Base-by-base conservation (phyloP, 192 early-diverging fungal species). In the Backusella morwellensis region DNA sequence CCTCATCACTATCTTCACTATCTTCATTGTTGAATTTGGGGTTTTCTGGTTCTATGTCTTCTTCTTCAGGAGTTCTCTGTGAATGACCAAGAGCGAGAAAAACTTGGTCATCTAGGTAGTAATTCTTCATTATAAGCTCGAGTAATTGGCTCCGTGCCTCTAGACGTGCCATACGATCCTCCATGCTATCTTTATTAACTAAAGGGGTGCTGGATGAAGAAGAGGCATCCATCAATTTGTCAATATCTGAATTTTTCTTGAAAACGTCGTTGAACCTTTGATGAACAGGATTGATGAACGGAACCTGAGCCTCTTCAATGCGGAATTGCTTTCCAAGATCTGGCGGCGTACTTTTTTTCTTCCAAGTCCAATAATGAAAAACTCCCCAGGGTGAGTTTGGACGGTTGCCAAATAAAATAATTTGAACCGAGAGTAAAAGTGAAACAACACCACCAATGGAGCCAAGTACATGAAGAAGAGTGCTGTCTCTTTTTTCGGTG, bases 361-460 rank as follows among this genome's bases (percentile, higher is more conserved):
- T 32, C 32, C 32, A 32, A 32, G 32, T 32, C 32, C 32, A 32
- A 32, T 36, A 36, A 38, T 72, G 70, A 5, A 72, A 26, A 35
- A 72, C 1, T 35, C 70, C 70, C 44, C 47, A 72, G 5, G 70
- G 70, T 17, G 4, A 4, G n/a, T 8, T 52, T 29, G 70, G 70
- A 7, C 70, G 40, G 4, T 17, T 17, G 6, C 70, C 70, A 72
- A 72, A 72, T 34, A 72, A 34, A 19, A 47, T 34, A 1, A 54
- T 26, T 70, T 77, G 75, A 14, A 77, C 75, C 6, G 50, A 1
- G 8, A 77, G 54, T 8, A 77, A 7, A 38, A 77, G 21, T 40
- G 38, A 40, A 40, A 40, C 6, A 11, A 77, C 66, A 50, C 76
- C 70, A 67, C 56, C 70, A 44, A 77, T 42, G 3, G 63, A 38